These are phyloP conservation scores for Stygiomarasmius scandens DNA, from an alignment of 1,284 basidiomycete species.

Conservation along the genomic window DNA sequence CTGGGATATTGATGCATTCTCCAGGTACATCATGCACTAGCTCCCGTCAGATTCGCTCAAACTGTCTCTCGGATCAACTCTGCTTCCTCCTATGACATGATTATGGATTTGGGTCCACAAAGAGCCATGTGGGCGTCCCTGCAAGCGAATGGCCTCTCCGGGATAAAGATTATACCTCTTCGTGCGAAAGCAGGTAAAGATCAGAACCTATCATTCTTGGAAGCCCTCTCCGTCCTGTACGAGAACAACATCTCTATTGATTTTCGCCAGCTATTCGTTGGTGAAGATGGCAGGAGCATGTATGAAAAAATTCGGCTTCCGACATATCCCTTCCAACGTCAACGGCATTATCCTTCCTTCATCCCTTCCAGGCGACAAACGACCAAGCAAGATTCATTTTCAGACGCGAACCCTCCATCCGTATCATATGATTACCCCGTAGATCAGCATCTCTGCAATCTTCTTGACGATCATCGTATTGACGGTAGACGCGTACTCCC, in stretches of 20 bases:
- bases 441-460: constrained; percentile 27
- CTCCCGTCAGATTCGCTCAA: constrained; percentile 33
- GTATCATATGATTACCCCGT: constrained; percentile 18
- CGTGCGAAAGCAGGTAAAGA: constrained; percentile 33
- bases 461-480: constrained; percentile 35
- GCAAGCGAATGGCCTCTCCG: constrained; percentile 27
- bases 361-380: constrained; percentile 28
- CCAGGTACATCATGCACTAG: constrained; percentile 36
- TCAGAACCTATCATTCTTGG: constrained; percentile 32
- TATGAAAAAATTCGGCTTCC: constrained; percentile 31
- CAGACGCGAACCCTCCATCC: not conserved
- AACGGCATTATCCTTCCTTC: constrained; percentile 34
- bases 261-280: no score
- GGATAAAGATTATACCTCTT: constrained; percentile 26
- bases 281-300: constrained; percentile 22
- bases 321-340: constrained; percentile 39
- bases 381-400: no score
- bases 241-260: constrained; percentile 22
- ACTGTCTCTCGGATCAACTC: constrained; percentile 27
- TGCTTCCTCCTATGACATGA: constrained; percentile 24
- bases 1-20: not conserved
- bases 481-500: constrained; percentile 35
- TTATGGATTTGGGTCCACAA: constrained; percentile 39
- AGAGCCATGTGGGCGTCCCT: constrained; percentile 34
- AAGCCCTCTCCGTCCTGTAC: constrained; percentile 29